Evolutionary conservation across 2,329 filamentous ascomycete species (phyloP).

Genomic region (Xylogone sp.): DNA sequence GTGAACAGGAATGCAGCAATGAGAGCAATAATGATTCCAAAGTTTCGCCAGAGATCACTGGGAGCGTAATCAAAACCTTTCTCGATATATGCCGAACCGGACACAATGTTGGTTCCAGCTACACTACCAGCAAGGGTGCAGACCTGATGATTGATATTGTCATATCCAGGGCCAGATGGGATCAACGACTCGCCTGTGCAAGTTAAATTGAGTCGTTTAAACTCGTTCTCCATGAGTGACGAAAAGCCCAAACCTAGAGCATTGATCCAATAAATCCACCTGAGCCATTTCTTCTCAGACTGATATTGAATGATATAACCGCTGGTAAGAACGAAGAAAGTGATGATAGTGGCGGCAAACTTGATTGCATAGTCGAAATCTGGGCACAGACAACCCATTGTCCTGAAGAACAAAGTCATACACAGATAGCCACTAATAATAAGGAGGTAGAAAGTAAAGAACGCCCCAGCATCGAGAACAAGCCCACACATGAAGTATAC

Average conservation of each 20-base stretch:
- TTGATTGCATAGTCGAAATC: constrained; percentile 86
- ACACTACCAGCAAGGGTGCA: constrained; percentile 74
- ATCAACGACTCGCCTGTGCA: constrained; percentile 68
- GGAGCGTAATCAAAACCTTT: constrained; percentile 64
- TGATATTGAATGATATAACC: constrained; percentile 83
- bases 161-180: constrained; percentile 67
- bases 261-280: constrained; percentile 80
- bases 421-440: constrained; percentile 65
- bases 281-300: constrained; percentile 68
- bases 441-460: constrained; percentile 74
- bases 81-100: constrained; percentile 66
- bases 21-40: constrained; percentile 73
- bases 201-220: constrained; percentile 62
- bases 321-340: constrained; percentile 74
- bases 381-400: constrained; percentile 69
- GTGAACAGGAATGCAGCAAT: constrained; percentile 71
- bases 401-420: constrained; percentile 76
- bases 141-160: constrained; percentile 69
- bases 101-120: constrained; percentile 59
- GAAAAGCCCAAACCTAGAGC: constrained; percentile 72
- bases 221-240: constrained; percentile 84
- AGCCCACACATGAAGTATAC: constrained; percentile 77
- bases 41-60: constrained; percentile 74
- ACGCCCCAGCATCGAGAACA: constrained; percentile 65
- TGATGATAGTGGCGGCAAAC: constrained; percentile 74